Percentiles rank a stretch among this genome's conserved stretches.
Conservation (phyloP, 2,329 filamentous ascomycete species). For the Grosmannia penicillata region DNA sequence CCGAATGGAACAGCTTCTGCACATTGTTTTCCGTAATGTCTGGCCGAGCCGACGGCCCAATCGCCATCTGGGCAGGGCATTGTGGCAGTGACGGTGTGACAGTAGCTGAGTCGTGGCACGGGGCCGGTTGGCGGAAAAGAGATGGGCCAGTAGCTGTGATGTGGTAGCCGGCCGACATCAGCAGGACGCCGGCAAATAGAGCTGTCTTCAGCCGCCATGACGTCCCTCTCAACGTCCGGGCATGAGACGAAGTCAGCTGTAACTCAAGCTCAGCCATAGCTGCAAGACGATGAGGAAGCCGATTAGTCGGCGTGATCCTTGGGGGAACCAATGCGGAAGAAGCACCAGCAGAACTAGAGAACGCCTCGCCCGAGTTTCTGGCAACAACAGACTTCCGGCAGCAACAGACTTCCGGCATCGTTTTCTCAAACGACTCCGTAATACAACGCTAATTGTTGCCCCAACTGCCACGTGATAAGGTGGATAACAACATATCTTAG, state of each 20-base stretch:
- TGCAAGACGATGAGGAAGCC: neutral
- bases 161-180: neutral
- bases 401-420: neutral
- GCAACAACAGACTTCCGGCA: neutral
- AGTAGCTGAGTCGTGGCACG: neutral
- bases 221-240: neutral
- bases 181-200: neutral
- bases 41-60: neutral
- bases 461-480: too few relatives aligned
- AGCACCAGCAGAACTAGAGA: neutral
- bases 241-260: neutral
- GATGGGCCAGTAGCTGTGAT: neutral
- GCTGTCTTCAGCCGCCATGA: neutral
- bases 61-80: neutral
- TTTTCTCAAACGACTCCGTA: too few relatives aligned
- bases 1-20: neutral
- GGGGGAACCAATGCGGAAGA: too few relatives aligned
- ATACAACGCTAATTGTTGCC: too few relatives aligned
- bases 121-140: neutral
- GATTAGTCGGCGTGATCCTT: neutral
- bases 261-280: neutral
- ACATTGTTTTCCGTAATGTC: conserved; percentile 2
- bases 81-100: neutral
- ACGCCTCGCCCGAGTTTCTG: neutral
- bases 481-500: too few relatives aligned